Conservation (phyloP, 192 early-diverging fungal genomes). For the Rhizoclosmatium globosum region DNA sequence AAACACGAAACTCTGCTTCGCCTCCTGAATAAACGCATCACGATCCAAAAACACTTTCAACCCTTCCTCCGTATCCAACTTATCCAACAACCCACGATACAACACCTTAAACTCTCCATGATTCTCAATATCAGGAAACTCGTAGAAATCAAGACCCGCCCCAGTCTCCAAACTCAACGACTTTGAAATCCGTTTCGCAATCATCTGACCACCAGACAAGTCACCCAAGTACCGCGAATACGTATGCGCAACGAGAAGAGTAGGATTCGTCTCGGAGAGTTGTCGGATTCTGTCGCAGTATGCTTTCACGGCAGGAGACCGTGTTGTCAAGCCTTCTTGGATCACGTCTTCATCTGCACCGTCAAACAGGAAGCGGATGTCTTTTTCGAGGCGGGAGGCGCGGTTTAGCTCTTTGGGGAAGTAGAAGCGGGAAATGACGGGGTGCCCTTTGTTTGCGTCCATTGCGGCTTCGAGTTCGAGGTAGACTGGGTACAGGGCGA, state of each 20-base stretch:
- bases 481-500: constrained; percentile 62
- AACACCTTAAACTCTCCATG: constrained; percentile 56
- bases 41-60: neutral
- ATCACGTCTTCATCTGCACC: constrained; percentile 30
- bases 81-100: constrained; percentile 60
- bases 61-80: constrained; percentile 38
- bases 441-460: constrained; percentile 57
- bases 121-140: constrained; percentile 58
- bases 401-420: constrained; percentile 63
- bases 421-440: constrained; percentile 55
- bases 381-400: constrained; percentile 46
- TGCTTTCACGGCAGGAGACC: constrained; percentile 49
- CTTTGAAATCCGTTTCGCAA: constrained; percentile 61
- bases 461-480: constrained; percentile 59
- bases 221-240: constrained; percentile 67
- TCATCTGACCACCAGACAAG: constrained; percentile 63
- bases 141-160: constrained; percentile 58
- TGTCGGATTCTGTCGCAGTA: constrained; percentile 58
- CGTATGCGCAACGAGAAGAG: constrained; percentile 61
- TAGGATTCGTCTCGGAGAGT: constrained; percentile 48
- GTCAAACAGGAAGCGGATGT: constrained; percentile 56
- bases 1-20: neutral
- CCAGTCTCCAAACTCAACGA: constrained; percentile 48
- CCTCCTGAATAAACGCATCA: constrained; percentile 9
- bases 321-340: neutral